phyloP scores from a whole-genome alignment of 371 early-diverging fungal genomes.

The Choanephora cucurbitarum region DNA sequence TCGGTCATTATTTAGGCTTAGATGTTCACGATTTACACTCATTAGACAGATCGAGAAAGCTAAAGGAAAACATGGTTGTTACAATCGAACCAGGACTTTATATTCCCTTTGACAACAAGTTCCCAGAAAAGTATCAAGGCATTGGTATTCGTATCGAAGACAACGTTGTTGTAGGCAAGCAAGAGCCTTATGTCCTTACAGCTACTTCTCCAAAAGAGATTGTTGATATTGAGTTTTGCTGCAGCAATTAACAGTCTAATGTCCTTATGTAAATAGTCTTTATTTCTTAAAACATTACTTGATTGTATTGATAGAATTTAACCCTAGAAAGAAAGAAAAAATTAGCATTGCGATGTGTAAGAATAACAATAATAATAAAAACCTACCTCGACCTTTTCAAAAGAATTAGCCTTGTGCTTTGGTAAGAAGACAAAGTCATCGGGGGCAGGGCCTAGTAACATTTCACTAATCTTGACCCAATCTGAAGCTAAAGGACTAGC shows the following conservation, averaged over 20 bases:
- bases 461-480: conserved; percentile 89
- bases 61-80: conserved; percentile 86
- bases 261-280: neutral
- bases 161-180: conserved; percentile 79
- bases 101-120: conserved; percentile 76
- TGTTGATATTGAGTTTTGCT: conserved; percentile 83
- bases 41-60: conserved; percentile 66
- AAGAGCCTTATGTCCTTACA: conserved; percentile 73
- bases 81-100: conserved; percentile 97
- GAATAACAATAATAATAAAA: neutral
- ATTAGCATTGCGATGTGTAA: neutral
- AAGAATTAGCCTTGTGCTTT: conserved; percentile 92
- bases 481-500: conserved; percentile 78
- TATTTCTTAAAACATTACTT: conserved; percentile 5
- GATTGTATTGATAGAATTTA: conserved; percentile 3
- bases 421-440: conserved; percentile 87
- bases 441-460: conserved; percentile 84
- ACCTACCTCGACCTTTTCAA: conserved; percentile 48
- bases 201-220: conserved; percentile 85
- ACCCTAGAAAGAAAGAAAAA: conserved; percentile 11
- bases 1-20: conserved; percentile 93
- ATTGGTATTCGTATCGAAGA: conserved; percentile 97
- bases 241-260: conserved; percentile 23
- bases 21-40: conserved; percentile 92
- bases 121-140: conserved; percentile 83